Conservation (phyloP, 345 rosid species). For the Populus tremula region DNA sequence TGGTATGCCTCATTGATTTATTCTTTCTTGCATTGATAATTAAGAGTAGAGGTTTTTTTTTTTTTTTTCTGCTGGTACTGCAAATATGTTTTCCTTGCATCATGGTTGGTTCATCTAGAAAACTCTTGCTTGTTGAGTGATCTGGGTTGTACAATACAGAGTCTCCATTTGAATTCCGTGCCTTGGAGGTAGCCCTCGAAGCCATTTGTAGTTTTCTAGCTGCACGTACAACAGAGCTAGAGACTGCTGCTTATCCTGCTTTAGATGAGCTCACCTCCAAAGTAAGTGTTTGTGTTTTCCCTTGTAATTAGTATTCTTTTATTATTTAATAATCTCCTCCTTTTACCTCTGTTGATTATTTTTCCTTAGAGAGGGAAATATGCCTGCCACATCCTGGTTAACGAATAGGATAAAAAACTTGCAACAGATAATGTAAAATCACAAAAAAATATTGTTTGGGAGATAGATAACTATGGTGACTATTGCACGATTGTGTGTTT, state of each 20-base stretch:
- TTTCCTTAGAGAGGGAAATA: neutral
- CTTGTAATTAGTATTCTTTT: neutral
- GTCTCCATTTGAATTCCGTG: conserved; percentile 70
- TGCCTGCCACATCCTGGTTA: neutral
- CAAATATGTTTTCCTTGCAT: neutral
- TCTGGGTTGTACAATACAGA: conserved; percentile 45
- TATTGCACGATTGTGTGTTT: neutral
- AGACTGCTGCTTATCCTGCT: conserved; percentile 94
- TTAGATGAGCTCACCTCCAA: conserved; percentile 91
- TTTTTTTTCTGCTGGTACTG: neutral
- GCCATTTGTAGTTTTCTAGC: conserved; percentile 91
- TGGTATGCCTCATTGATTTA: conserved; percentile 45
- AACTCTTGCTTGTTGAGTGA: conserved; percentile 10
- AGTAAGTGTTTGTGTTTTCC: conserved; percentile 32
- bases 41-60: neutral
- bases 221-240: conserved; percentile 84
- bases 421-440: neutral
- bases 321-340: neutral
- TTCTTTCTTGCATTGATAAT: neutral
- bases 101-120: neutral
- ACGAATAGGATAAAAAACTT: neutral
- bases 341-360: neutral
- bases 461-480: neutral
- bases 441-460: neutral
- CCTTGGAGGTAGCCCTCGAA: conserved; percentile 90